phyloP scores from a whole-genome alignment of 2,329 filamentous ascomycete species.

The Fusarium newnesense region DNA sequence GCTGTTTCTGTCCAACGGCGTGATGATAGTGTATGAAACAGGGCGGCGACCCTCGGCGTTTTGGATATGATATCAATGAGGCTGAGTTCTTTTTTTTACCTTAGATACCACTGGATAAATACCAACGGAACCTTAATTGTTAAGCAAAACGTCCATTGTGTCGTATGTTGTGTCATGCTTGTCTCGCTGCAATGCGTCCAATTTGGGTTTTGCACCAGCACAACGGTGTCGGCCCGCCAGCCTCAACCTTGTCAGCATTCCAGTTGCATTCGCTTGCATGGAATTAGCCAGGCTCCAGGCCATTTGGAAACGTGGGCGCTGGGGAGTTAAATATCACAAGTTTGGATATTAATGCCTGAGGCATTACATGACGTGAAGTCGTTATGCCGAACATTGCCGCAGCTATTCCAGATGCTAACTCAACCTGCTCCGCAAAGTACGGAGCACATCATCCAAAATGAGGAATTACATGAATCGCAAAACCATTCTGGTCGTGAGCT shows the following conservation, averaged over 20 bases:
- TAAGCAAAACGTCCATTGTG: neutral
- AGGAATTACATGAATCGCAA: neutral
- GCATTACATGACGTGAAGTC: neutral
- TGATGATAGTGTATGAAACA: constrained; percentile 26
- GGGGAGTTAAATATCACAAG: constrained; percentile 6
- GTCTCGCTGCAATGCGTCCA: neutral
- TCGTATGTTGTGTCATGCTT: neutral
- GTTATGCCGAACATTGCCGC: constrained; percentile 30
- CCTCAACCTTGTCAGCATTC: neutral
- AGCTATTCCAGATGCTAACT: neutral
- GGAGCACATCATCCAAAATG: neutral
- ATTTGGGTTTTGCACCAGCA: neutral
- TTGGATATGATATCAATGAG: constrained; percentile 5
- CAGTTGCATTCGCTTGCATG: neutral
- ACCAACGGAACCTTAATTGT: neutral
- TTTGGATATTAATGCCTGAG: neutral
- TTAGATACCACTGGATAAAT: constrained; percentile 31
- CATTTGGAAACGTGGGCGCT: neutral
- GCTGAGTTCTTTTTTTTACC: neutral
- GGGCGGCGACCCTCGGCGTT: constrained; percentile 31
- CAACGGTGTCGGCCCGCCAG: constrained; percentile 10
- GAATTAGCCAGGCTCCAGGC: neutral
- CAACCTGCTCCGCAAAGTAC: constrained; percentile 11
- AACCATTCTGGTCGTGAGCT: neutral
- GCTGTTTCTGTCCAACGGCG: constrained; percentile 16